Evolutionary conservation across 1,139 yeast species (phyloP).

Genomic region (Debaryomyces sp.): DNA sequence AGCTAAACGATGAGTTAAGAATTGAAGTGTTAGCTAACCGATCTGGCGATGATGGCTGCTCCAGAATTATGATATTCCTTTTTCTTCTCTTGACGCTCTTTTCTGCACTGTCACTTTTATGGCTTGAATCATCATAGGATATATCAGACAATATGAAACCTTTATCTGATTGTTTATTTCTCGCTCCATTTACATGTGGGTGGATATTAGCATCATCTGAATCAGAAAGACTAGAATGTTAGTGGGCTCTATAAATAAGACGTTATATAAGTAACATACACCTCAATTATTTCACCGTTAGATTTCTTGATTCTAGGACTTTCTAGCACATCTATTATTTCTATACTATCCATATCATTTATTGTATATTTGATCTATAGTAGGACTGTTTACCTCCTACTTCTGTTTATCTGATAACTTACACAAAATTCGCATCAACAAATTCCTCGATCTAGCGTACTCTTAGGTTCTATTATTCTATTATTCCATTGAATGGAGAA

Average conservation of each 20-base stretch:
- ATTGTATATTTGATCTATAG: not conserved
- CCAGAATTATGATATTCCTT: not conserved
- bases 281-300: slow-evolving; percentile 19
- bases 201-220: slow-evolving; percentile 3
- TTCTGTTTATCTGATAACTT: slow-evolving; percentile 1
- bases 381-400: not conserved
- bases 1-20: slow-evolving; percentile 5
- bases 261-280: slow-evolving; percentile 18
- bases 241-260: slow-evolving; percentile 8
- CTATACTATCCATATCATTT: slow-evolving; percentile 10
- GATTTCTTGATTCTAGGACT: slow-evolving; percentile 7
- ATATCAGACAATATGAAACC: not conserved
- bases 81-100: not conserved
- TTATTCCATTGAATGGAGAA: not conserved
- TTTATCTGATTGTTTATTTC: not conserved
- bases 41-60: not conserved
- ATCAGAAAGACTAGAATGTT: slow-evolving; percentile 11
- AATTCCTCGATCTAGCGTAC: not conserved
- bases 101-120: not conserved
- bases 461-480: not conserved
- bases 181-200: not conserved
- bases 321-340: slow-evolving; percentile 17
- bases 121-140: not conserved
- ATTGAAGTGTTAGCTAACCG: slow-evolving; percentile 1
- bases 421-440: slow-evolving; percentile 10